Percentiles rank a stretch among this genome's conserved stretches.
Evolutionary conservation across 306 rosid genomes (phyloP).

Genomic region (Glycine tomentella): DNA sequence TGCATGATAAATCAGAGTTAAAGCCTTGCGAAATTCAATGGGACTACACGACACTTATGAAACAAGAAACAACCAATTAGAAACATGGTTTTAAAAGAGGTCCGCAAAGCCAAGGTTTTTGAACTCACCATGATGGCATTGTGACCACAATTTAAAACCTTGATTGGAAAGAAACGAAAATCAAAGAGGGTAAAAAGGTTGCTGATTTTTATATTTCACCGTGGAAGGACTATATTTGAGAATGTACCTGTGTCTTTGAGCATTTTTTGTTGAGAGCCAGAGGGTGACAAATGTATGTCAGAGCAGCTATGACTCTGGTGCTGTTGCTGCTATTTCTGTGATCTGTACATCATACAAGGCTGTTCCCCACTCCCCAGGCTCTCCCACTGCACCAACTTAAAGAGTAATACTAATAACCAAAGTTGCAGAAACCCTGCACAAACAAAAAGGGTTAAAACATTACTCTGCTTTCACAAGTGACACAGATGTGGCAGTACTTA

Average conservation of each 20-base stretch:
- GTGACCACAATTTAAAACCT: background rate
- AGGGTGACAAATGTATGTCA: slow-evolving; percentile 39
- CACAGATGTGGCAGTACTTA: slow-evolving; percentile 61
- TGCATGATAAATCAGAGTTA: background rate
- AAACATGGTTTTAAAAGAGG: too few relatives aligned
- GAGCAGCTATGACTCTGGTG: slow-evolving; percentile 34
- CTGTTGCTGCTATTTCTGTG: too few relatives aligned
- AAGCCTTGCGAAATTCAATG: background rate
- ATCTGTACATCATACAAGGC: too few relatives aligned
- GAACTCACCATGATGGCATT: background rate
- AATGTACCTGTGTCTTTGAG: slow-evolving; percentile 50
- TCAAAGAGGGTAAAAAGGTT: slow-evolving; percentile 43
- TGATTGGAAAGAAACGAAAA: slow-evolving; percentile 7
- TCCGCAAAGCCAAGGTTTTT: background rate
- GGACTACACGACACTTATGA: too few relatives aligned
- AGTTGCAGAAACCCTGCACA: slow-evolving; percentile 5
- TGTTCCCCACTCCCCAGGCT: too few relatives aligned
- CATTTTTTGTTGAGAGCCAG: slow-evolving; percentile 46
- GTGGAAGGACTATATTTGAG: slow-evolving; percentile 43
- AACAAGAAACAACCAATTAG: too few relatives aligned
- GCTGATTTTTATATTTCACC: slow-evolving; percentile 21
- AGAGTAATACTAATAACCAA: slow-evolving; percentile 13
- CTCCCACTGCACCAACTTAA: background rate
- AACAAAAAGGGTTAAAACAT: slow-evolving; percentile 39
- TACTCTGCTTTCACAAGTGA: slow-evolving; percentile 69